phyloP scores from a whole-genome alignment of 2,329 filamentous ascomycete species.

The Xylaria digitata region DNA sequence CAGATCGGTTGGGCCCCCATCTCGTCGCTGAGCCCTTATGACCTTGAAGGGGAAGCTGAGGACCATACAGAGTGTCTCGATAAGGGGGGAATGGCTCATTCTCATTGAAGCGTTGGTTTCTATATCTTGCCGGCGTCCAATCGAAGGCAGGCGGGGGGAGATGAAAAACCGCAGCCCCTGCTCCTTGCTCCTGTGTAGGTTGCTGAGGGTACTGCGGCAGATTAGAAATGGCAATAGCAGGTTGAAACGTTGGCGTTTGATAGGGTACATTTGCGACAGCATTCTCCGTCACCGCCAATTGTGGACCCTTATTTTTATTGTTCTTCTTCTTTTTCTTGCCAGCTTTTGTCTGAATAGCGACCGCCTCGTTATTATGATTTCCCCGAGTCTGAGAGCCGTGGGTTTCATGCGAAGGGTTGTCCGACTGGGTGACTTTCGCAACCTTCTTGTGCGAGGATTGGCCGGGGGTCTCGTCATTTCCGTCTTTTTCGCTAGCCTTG shows the following conservation, averaged over 20 bases:
- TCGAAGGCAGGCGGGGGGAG: background rate
- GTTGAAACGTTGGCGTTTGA: constrained; percentile 19
- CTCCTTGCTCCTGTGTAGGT: background rate
- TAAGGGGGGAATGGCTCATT: constrained; percentile 41
- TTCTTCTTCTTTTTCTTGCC: constrained; percentile 29
- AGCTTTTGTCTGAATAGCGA: background rate
- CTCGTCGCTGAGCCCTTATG: background rate
- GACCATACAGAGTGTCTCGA: constrained; percentile 33
- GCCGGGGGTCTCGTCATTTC: background rate
- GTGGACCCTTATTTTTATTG: constrained; percentile 11
- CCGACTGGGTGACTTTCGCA: background rate
- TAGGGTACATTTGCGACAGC: background rate
- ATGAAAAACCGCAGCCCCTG: background rate
- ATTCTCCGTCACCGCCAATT: background rate
- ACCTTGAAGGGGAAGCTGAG: background rate
- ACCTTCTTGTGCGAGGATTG: constrained; percentile 25
- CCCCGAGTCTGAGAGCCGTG: background rate
- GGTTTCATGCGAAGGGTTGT: background rate
- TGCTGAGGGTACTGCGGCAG: constrained; percentile 18
- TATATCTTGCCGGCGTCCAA: background rate
- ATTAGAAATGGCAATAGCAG: background rate
- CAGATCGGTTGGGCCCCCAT: background rate
- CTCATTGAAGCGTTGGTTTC: background rate
- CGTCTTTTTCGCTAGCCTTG: constrained; percentile 27
- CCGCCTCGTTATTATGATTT: constrained; percentile 12